Evolutionary conservation across 2,329 filamentous ascomycete species (phyloP).

Genomic region (Colletotrichum costaricense): DNA sequence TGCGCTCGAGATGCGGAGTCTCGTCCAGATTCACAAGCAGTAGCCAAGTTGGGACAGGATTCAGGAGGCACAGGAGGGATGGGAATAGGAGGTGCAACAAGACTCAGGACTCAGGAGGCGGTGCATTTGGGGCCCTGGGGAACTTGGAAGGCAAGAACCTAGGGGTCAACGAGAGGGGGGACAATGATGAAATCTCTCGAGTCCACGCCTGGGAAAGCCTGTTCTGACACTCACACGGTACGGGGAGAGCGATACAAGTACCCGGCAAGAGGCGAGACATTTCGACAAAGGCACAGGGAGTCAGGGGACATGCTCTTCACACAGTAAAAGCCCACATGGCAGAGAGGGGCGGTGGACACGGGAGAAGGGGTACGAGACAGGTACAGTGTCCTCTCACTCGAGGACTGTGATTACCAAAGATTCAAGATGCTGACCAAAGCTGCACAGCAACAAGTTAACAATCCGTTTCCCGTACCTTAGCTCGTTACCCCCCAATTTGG

Average conservation of each 20-base stretch:
- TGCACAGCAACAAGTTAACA: background rate
- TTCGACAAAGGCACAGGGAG: background rate
- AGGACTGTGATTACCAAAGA: too few relatives aligned
- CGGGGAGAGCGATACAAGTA: constrained; percentile 28
- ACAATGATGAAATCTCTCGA: constrained; percentile 37
- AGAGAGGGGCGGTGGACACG: constrained; percentile 11
- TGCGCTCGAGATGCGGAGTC: background rate
- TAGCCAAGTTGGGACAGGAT: background rate
- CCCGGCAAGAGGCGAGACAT: background rate
- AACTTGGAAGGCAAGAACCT: background rate
- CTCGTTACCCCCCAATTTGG: background rate
- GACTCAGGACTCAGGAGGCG: background rate
- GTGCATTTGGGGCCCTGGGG: background rate
- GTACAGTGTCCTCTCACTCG: background rate
- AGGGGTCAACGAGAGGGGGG: background rate
- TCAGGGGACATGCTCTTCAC: background rate
- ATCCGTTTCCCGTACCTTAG: too few relatives aligned
- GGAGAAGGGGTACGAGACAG: constrained; percentile 22
- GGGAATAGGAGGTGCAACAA: background rate
- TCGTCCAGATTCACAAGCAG: background rate
- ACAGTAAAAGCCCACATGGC: background rate
- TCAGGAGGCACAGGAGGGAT: background rate
- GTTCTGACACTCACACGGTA: constrained; percentile 31
- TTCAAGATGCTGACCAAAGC: constrained; percentile 21
- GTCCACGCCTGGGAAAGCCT: constrained; percentile 15